Evolutionary conservation across 2,329 filamentous ascomycete genomes (phyloP).

Genomic region (Neofusicoccum cordaticola): DNA sequence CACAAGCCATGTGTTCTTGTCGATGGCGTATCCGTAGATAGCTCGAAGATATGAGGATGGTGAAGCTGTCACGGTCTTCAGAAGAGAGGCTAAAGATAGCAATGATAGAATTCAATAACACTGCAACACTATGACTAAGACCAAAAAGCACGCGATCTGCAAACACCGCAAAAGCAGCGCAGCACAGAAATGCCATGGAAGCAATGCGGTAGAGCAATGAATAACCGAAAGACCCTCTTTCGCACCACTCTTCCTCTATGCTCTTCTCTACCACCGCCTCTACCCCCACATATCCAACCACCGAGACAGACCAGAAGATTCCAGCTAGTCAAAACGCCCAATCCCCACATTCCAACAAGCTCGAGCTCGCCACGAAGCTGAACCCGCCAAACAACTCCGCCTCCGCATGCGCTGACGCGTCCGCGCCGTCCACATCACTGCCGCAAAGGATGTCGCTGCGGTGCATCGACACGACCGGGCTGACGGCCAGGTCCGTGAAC

Average conservation of each 20-base stretch:
- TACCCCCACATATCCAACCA: not conserved
- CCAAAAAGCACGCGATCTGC: not conserved
- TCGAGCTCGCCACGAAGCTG: conserved; percentile 53
- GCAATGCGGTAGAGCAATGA: not conserved
- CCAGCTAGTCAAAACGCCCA: conserved; percentile 18
- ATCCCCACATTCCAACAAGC: conserved; percentile 41
- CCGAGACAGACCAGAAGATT: not conserved
- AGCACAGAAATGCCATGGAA: not conserved
- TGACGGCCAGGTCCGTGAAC: conserved; percentile 83
- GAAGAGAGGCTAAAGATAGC: not conserved
- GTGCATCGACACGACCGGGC: conserved; percentile 53
- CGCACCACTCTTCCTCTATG: not conserved
- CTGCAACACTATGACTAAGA: not conserved
- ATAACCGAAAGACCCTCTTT: not conserved
- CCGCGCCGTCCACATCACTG: conserved; percentile 24
- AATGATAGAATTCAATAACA: not conserved
- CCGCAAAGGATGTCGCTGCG: conserved; percentile 17
- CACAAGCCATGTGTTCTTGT: too few species aligned
- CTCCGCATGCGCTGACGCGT: conserved; percentile 31
- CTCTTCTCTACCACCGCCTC: not conserved
- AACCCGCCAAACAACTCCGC: conserved; percentile 53
- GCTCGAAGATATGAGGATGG: too few species aligned
- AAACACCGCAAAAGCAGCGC: not conserved
- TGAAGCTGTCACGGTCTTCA: too few species aligned
- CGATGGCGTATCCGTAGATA: too few species aligned